Base-by-base conservation (phyloP, 202 grass and related monocot genomes). In the Brachypodium distachyon region DNA sequence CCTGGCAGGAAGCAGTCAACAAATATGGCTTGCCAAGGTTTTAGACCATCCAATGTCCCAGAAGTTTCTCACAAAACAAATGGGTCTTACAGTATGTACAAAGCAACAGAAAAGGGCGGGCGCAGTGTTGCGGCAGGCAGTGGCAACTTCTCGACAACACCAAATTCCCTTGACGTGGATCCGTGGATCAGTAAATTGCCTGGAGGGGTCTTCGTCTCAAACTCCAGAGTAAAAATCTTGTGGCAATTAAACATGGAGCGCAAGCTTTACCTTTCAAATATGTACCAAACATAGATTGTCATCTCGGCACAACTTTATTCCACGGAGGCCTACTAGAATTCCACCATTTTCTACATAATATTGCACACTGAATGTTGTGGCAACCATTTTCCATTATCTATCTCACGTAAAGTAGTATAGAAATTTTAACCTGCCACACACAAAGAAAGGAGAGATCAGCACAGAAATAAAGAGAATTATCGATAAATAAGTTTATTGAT, bases 11-110 rank as follows among this genome's bases (percentile, higher is more conserved):
- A 68, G 59, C 44, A 69, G 86, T 85, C 76, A 90, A 89, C 82
- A 96, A 95, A 83, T 86, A 88, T 86, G 83, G 51, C 57, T 89
- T 80, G 83, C 86, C 92, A 90, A 68, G 81, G 63, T 80, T 74
- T 88, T 57, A 74, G 66, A 78, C 66, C 85, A 82, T 77, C 81
- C 78, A 91, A 86, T 87, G 83, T 82, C 66, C 86, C 83, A 63
- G 23, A 89, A 78, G 74, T 85, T 77, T 83, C 80, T 85, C 86
- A 90, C 65, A 61, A 96, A 96, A 89, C 84, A 92, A 90, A 92
- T 92, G 87, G 77, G 77, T 87, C 74, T 92, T 71, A 87, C 89
- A 87, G 73, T 74, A 92, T 96, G 77, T 92, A 92, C 92, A 96
- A 84, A 79, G 62, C 40, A 77, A 82, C 84, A 63, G 67, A 83